These are phyloP conservation scores for Irineochytrium annulatum DNA, from an alignment of 192 early-diverging fungal species.

Conservation along the genomic window DNA sequence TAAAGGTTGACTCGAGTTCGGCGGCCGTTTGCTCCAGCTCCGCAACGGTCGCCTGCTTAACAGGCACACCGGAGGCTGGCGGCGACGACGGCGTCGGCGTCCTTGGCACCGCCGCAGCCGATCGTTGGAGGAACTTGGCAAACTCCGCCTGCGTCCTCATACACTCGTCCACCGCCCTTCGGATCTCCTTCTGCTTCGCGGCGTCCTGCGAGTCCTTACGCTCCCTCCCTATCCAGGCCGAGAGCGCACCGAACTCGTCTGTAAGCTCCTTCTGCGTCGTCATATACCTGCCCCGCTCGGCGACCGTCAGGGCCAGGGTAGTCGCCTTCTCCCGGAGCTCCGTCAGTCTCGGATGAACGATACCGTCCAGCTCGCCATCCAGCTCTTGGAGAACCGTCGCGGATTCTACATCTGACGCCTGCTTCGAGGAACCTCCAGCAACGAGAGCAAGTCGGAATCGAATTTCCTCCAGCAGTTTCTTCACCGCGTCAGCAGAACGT, in stretches of 20 bases:
- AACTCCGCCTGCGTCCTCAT: not conserved
- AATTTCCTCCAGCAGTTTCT: no score
- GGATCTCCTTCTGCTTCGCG: not conserved
- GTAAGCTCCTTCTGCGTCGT: not conserved
- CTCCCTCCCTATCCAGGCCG: not conserved
- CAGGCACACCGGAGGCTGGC: no score
- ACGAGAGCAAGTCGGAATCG: no score
- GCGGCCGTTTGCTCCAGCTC: not conserved
- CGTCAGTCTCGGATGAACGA: not conserved
- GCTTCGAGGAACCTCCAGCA: no score
- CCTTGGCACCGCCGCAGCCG: not conserved
- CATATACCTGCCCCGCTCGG: not conserved
- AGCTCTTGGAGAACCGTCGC: not conserved
- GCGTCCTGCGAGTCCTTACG: not conserved
- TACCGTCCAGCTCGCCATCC: not conserved
- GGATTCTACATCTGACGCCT: no score
- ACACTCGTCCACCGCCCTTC: not conserved
- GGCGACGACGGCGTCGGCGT: not conserved
- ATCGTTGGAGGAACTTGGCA: not conserved
- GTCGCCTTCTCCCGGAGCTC: not conserved
- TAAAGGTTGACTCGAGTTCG: not conserved
- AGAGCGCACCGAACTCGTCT: not conserved
- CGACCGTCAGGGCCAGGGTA: not conserved
- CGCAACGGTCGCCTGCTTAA: not conserved
- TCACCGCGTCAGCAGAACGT: no score